These are phyloP conservation scores for Paecilomyces sp. DNA, from an alignment of 2,329 filamentous ascomycete genomes.

Conservation along the genomic window DNA sequence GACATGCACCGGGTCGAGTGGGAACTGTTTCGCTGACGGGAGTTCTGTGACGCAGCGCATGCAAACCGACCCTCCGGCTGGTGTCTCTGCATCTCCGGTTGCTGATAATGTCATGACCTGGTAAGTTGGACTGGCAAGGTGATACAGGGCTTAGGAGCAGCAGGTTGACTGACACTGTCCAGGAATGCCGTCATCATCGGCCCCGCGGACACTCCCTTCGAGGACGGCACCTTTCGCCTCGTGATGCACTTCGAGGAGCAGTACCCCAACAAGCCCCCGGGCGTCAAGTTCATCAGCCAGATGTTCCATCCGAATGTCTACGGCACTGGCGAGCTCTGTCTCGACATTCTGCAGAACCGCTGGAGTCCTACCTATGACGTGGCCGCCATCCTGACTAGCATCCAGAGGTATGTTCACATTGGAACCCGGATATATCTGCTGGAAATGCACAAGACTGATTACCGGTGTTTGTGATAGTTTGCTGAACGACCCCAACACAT, in stretches of 20 bases:
- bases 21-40: not conserved
- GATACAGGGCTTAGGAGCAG: not conserved
- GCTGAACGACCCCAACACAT: conserved; percentile 97
- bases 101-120: conserved; percentile 47
- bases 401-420: conserved; percentile 66
- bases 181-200: conserved; percentile 99
- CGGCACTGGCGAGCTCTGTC: conserved; percentile 87
- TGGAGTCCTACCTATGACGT: conserved; percentile 99
- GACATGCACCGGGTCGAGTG: not conserved
- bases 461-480: conserved; percentile 51
- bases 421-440: not conserved
- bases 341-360: conserved; percentile 94
- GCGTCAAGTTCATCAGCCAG: conserved; percentile 96
- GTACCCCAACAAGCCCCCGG: conserved; percentile 95
- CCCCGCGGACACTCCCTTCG: conserved; percentile 92
- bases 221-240: conserved; percentile 93
- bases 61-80: conserved; percentile 96
- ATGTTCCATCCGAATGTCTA: conserved; percentile 99
- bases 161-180: conserved; percentile 18
- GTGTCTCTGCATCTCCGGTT: conserved; percentile 91
- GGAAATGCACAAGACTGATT: not conserved
- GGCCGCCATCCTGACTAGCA: conserved; percentile 91
- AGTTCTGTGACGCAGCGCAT: conserved; percentile 65
- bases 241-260: conserved; percentile 99
- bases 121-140: conserved; percentile 12